A percentile compares a stretch with the other conserved stretches of the same genome.
phyloP scores from a whole-genome alignment of 495 filamentous ascomycete species.

The Opeltia flavorubescens region DNA sequence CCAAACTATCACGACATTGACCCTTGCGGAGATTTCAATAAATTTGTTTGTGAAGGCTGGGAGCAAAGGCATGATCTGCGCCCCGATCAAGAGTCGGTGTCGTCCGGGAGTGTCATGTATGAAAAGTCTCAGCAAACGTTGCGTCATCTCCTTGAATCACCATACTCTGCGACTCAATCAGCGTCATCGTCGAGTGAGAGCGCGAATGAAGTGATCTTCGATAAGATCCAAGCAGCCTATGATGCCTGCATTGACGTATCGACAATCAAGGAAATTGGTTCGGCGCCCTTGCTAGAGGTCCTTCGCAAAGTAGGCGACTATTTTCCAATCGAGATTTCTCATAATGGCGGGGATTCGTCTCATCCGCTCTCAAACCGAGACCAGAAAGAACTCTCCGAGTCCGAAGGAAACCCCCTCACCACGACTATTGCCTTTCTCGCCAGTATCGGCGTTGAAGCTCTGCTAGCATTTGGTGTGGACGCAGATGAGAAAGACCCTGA shows the following conservation, averaged over 20 bases:
- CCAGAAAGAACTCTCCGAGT: slow-evolving; percentile 6
- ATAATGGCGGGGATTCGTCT: background rate
- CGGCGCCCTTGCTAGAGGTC: slow-evolving; percentile 35
- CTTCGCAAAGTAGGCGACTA: slow-evolving; percentile 37
- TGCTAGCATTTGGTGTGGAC: slow-evolving; percentile 32
- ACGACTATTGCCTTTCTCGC: slow-evolving; percentile 39
- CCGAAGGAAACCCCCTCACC: slow-evolving; percentile 27
- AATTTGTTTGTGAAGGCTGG: slow-evolving; percentile 58
- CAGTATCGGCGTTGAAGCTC: slow-evolving; percentile 33
- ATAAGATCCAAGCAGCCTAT: slow-evolving; percentile 49
- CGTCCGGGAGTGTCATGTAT: slow-evolving; percentile 42
- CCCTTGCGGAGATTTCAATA: slow-evolving; percentile 56
- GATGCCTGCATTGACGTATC: slow-evolving; percentile 50
- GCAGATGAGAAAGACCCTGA: slow-evolving; percentile 53
- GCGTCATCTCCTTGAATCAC: slow-evolving; percentile 48
- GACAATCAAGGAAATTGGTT: slow-evolving; percentile 36
- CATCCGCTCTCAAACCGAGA: background rate
- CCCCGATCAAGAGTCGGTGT: slow-evolving; percentile 46
- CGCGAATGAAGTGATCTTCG: slow-evolving; percentile 47
- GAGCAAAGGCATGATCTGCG: slow-evolving; percentile 50
- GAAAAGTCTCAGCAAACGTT: slow-evolving; percentile 45
- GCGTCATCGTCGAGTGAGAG: slow-evolving; percentile 15
- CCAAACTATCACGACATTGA: slow-evolving; percentile 50
- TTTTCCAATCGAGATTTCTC: slow-evolving; percentile 28
- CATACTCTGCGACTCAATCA: slow-evolving; percentile 31